Percentiles rank a stretch among this genome's conserved stretches.
Conservation (phyloP, 208 protist species). For the Wallacemonas sp. region DNA sequence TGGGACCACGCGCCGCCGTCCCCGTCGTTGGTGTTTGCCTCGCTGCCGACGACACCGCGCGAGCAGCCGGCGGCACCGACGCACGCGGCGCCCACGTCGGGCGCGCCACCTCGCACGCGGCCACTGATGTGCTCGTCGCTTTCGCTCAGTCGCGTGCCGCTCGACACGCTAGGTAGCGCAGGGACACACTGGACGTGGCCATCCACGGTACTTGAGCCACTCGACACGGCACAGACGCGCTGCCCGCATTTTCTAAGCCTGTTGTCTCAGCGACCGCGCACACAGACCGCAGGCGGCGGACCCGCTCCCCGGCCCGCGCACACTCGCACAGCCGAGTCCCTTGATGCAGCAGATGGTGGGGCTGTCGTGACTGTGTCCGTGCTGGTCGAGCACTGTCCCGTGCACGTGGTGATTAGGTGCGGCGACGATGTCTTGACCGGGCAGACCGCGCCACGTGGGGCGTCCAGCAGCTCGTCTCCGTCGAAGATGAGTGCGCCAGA, state of each 20-base stretch:
- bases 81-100: neutral
- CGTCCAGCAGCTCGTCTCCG: too few species aligned
- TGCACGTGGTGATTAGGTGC: constrained; percentile 9
- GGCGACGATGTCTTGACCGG: too few species aligned
- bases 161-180: neutral
- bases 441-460: too few species aligned
- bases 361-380: neutral
- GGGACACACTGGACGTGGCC: neutral
- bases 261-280: neutral
- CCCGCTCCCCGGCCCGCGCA: too few species aligned
- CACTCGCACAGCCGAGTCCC: too few species aligned
- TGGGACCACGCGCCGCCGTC: neutral
- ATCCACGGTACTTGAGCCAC: neutral
- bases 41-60: neutral
- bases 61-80: neutral
- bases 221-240: neutral
- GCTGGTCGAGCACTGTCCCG: neutral
- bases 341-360: neutral
- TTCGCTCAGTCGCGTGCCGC: neutral
- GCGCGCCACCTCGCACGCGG: too few species aligned
- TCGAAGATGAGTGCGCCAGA: too few species aligned
- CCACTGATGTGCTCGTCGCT: too few species aligned
- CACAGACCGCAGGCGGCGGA: neutral
- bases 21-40: neutral
- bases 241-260: neutral